Base-by-base conservation (phyloP, 1,284 basidiomycete species). In the Moesziomyces antarcticus region DNA sequence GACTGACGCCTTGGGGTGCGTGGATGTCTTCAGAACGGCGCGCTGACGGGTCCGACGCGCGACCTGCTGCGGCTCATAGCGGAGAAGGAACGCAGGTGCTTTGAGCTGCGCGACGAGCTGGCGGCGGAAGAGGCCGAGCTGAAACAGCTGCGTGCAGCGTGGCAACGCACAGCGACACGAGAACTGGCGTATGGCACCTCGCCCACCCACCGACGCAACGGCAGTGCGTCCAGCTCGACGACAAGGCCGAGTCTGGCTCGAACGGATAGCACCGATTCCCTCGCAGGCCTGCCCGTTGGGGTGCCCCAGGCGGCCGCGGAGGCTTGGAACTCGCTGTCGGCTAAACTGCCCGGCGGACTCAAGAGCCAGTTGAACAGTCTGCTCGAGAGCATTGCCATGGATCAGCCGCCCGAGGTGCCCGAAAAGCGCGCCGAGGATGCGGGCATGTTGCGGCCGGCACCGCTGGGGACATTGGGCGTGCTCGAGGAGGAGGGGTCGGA, bases 41-140 rank as follows among this genome's bases (percentile, higher is more conserved):
- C 35, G 35, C 35, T 37, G 35, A 37, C 35, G 35, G 35, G 27
- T 1, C 16, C 22, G 11, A 48, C 33, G 6, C 41, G 46, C 24
- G 80, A 84, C 35, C 57, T 84, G 6, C 58, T 84, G 10, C 78
- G 70, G 42, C 73, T 78, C 37, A 84, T 84, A 18, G 84, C 84
- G 16, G 82, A 81, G 62, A 83, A 84, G 61, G 84, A 84, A 66
- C 67, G 83, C 14, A 79, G 79, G 25, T 83, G 82, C 33, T 68
- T 84, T 50, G 84, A 84, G 33, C 58, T 84, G 20, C 68, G 84
- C 44, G 84, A 84, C 65, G 61, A 73, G 56, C 65, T 73, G 33
- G 9, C 55, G 22, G 11, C 43, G 8, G 50, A 60, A 45, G 71
- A 73, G 52, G 25, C 35, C 0, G 14, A 50, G 10, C 62, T 73